Percentiles rank a stretch among this genome's conserved stretches.
phyloP scores from a whole-genome alignment of 345 rosid species.

The Eucalyptus coolabah region DNA sequence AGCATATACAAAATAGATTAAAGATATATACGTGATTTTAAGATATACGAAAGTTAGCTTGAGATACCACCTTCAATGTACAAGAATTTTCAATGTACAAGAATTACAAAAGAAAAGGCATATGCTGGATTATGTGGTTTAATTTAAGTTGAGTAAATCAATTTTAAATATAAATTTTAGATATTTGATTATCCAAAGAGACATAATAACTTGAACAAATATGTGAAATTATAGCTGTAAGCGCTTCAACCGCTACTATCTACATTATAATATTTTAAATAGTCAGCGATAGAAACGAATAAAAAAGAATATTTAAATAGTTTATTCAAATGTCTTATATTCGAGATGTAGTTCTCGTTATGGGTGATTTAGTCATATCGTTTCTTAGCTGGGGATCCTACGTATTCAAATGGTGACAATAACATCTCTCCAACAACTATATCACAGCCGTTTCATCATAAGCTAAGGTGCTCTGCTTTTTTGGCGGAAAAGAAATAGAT shows the following conservation, averaged over 20 bases:
- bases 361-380: neutral
- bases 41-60: too few species aligned
- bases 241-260: neutral
- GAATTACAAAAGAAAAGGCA: too few species aligned
- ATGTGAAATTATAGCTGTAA: neutral
- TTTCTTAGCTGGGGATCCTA: neutral
- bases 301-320: neutral
- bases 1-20: too few species aligned
- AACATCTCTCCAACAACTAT: neutral
- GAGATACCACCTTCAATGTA: too few species aligned
- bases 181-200: neutral
- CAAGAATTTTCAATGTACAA: too few species aligned
- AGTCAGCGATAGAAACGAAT: rapidly evolving
- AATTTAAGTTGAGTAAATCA: too few species aligned
- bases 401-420: neutral
- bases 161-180: too few species aligned
- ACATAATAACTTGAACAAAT: rapidly evolving
- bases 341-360: neutral
- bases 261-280: too few species aligned
- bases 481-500: neutral
- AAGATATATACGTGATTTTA: too few species aligned
- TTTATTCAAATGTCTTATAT: neutral
- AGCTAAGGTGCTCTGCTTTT: neutral
- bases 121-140: too few species aligned
- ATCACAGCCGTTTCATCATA: neutral